Evolutionary conservation across 306 rosid genomes (phyloP).

Genomic region (Hippophae tibetana): DNA sequence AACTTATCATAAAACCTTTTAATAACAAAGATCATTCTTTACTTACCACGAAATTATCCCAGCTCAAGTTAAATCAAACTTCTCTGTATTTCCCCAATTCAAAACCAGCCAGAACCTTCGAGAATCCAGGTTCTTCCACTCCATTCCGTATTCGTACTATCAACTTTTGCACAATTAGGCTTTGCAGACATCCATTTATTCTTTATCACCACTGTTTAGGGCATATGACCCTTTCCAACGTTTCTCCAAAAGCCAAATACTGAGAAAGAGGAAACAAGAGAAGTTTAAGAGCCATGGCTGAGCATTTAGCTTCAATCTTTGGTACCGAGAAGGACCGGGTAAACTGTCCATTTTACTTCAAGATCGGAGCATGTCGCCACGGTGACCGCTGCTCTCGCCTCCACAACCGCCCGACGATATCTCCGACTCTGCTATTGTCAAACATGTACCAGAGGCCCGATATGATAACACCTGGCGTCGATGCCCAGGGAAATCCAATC

Average conservation of each 20-base stretch:
- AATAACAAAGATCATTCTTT: too few relatives aligned
- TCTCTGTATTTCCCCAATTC: too few relatives aligned
- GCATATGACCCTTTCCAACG: neutral
- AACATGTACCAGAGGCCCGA: conserved; percentile 35
- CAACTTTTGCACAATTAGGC: neutral
- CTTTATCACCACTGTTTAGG: neutral
- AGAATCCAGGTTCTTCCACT: neutral
- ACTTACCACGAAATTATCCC: too few relatives aligned
- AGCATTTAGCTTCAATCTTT: conserved; percentile 32
- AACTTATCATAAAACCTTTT: too few relatives aligned
- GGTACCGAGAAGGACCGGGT: conserved; percentile 34
- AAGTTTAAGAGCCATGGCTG: conserved; percentile 20
- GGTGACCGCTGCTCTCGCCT: conserved; percentile 34
- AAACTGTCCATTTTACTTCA: conserved; percentile 33
- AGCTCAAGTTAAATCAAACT: too few relatives aligned
- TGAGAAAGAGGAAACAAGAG: neutral
- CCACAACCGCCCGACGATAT: conserved; percentile 25
- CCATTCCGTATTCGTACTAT: neutral
- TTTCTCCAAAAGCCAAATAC: neutral
- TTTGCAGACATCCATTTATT: neutral
- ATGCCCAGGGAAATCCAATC: conserved; percentile 27
- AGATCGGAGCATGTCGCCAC: conserved; percentile 37
- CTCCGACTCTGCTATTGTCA: conserved; percentile 26
- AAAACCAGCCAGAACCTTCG: too few relatives aligned
- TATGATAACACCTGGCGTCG: conserved; percentile 36